Conservation (phyloP, 2,329 filamentous ascomycete species). For the Diaporthe caulivora region DNA sequence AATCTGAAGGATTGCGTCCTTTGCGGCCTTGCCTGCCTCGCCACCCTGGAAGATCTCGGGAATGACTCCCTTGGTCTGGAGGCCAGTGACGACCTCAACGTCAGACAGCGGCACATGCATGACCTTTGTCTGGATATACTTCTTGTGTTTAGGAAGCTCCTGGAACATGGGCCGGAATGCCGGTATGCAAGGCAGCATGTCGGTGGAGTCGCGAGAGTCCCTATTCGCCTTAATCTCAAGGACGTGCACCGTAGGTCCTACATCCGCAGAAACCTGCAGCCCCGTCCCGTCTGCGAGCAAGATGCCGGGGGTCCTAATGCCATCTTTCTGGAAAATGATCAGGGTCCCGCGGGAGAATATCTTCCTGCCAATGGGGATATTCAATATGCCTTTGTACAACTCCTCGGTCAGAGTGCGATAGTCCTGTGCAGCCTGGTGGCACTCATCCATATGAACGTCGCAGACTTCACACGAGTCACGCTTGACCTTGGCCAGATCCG, state of each 20-base stretch:
- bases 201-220: constrained; percentile 80
- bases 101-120: constrained; percentile 80
- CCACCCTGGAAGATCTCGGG: constrained; percentile 70
- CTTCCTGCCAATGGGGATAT: constrained; percentile 84
- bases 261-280: constrained; percentile 62
- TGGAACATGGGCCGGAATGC: constrained; percentile 77
- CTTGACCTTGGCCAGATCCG: constrained; percentile 90
- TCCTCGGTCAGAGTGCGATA: constrained; percentile 85
- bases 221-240: constrained; percentile 80
- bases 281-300: constrained; percentile 81
- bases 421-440: constrained; percentile 84
- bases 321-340: constrained; percentile 87
- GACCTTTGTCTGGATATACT: constrained; percentile 76
- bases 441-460: constrained; percentile 82
- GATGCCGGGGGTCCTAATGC: constrained; percentile 84
- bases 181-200: constrained; percentile 86
- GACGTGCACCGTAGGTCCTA: constrained; percentile 79
- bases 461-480: constrained; percentile 86
- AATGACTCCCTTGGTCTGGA: constrained; percentile 68
- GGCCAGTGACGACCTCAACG: constrained; percentile 86
- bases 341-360: constrained; percentile 83
- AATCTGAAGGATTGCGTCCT: constrained; percentile 76
- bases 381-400: constrained; percentile 80
- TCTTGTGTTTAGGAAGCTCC: constrained; percentile 73
- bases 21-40: constrained; percentile 65